Percentiles rank a stretch among this genome's conserved stretches.
phyloP scores from a whole-genome alignment of 2,329 filamentous ascomycete species.

The Monilinia vaccinii-corymbosi region DNA sequence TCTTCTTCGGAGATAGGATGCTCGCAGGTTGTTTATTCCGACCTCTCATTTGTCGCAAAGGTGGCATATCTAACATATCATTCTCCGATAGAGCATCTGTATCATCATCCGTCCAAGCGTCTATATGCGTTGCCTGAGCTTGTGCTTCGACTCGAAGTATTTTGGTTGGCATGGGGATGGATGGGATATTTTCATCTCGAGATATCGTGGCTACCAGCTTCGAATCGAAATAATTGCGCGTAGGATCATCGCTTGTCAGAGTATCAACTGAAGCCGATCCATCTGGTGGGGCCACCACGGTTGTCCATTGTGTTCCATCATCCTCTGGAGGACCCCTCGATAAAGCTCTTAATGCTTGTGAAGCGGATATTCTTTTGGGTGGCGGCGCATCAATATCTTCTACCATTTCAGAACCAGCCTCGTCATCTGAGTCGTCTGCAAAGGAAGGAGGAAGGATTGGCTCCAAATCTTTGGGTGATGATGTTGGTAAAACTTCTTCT shows the following conservation, averaged over 20 bases:
- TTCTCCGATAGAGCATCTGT: constrained; percentile 15
- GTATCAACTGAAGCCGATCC: constrained; percentile 25
- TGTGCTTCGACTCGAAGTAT: background rate
- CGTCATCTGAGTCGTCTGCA: constrained; percentile 28
- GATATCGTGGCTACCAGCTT: background rate
- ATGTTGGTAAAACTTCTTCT: constrained; percentile 50
- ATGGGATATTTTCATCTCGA: constrained; percentile 1
- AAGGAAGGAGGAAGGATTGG: constrained; percentile 4
- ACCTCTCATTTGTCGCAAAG: constrained; percentile 12
- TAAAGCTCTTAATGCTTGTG: constrained; percentile 43
- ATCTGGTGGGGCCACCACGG: constrained; percentile 27
- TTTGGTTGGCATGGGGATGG: background rate
- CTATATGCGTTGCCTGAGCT: background rate
- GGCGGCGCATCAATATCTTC: constrained; percentile 32
- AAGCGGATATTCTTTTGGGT: constrained; percentile 47
- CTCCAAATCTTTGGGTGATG: constrained; percentile 35
- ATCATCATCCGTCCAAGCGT: background rate
- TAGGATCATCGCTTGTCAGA: background rate
- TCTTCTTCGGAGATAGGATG: background rate
- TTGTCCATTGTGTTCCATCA: constrained; percentile 30
- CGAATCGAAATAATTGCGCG: constrained; percentile 1
- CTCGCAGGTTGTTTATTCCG: constrained; percentile 12
- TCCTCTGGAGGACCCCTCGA: constrained; percentile 43
- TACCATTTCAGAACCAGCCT: constrained; percentile 26
- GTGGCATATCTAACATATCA: constrained; percentile 23